A percentile compares a stretch with the other conserved stretches of the same genome.
These are phyloP conservation scores for Brassica cretica DNA, from an alignment of 345 rosid species.

Conservation along the genomic window DNA sequence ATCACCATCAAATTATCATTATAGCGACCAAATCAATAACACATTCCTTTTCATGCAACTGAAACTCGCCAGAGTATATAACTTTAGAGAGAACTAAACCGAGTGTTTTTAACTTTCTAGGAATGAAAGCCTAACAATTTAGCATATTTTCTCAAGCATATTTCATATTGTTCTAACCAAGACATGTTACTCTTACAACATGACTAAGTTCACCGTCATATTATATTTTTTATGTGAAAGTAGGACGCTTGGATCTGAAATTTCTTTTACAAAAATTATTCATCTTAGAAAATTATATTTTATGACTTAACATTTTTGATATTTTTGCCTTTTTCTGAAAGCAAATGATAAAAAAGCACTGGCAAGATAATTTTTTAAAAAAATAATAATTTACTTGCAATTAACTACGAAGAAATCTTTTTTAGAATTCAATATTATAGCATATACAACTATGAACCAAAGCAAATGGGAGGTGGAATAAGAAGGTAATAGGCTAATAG, in stretches of 20 bases:
- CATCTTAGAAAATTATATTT: not conserved
- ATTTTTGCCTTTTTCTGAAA: not conserved
- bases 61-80: not conserved
- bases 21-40: no score
- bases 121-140: not conserved
- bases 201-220: not conserved
- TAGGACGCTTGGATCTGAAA: not conserved
- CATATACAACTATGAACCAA: not conserved
- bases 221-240: not conserved
- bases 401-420: not conserved
- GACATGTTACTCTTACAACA: no score
- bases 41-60: no score
- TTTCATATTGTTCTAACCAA: no score
- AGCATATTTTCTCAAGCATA: not conserved
- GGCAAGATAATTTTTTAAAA: not conserved
- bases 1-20: no score
- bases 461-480: slow-evolving; percentile 4
- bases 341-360: not conserved
- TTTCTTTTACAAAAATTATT: no score
- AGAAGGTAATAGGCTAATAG: not conserved
- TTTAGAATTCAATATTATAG: not conserved
- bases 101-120: not conserved
- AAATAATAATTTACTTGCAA: not conserved
- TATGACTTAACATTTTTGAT: not conserved
- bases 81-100: not conserved